Conservation (phyloP, 2,329 filamentous ascomycete species). For the Microascus cirrosus region DNA sequence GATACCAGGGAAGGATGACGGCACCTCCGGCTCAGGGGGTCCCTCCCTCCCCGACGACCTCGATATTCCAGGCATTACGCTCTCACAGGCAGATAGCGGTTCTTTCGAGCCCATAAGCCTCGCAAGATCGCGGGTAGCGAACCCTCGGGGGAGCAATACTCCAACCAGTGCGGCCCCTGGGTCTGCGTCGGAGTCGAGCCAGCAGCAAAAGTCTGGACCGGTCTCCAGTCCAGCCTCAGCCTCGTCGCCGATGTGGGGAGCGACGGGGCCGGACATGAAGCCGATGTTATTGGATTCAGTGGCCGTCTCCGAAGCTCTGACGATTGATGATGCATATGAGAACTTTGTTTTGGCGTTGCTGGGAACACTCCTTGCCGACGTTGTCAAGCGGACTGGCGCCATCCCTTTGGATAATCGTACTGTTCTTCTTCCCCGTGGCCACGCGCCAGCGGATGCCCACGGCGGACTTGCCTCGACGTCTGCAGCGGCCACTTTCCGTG, state of each 20-base stretch:
- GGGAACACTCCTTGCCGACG: slow-evolving; percentile 35
- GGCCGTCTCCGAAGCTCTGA: slow-evolving; percentile 12
- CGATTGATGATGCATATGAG: slow-evolving; percentile 36
- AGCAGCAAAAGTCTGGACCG: neutral
- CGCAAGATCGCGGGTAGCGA: slow-evolving; percentile 28
- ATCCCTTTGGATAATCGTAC: slow-evolving; percentile 43
- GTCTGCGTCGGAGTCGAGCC: neutral
- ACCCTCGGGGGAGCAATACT: slow-evolving; percentile 28
- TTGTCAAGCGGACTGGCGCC: slow-evolving; percentile 35
- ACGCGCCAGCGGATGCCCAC: neutral
- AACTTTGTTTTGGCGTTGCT: slow-evolving; percentile 42
- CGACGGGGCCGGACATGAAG: slow-evolving; percentile 7
- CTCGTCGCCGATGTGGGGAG: slow-evolving; percentile 24
- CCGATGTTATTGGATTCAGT: slow-evolving; percentile 15
- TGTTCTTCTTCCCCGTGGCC: slow-evolving; percentile 26
- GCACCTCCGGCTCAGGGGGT: slow-evolving; percentile 1
- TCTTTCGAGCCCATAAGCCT: slow-evolving; percentile 36
- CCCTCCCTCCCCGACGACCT: slow-evolving; percentile 24
- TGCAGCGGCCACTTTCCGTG: slow-evolving; percentile 38
- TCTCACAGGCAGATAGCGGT: slow-evolving; percentile 36
- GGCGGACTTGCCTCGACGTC: slow-evolving; percentile 1
- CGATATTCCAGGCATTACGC: slow-evolving; percentile 29
- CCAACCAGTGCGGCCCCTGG: slow-evolving; percentile 16
- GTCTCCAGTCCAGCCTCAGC: slow-evolving; percentile 28
- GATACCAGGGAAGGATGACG: slow-evolving; percentile 29